These are phyloP conservation scores for Cichorium intybus DNA, from an alignment of 140 eudicot species.

Conservation along the genomic window DNA sequence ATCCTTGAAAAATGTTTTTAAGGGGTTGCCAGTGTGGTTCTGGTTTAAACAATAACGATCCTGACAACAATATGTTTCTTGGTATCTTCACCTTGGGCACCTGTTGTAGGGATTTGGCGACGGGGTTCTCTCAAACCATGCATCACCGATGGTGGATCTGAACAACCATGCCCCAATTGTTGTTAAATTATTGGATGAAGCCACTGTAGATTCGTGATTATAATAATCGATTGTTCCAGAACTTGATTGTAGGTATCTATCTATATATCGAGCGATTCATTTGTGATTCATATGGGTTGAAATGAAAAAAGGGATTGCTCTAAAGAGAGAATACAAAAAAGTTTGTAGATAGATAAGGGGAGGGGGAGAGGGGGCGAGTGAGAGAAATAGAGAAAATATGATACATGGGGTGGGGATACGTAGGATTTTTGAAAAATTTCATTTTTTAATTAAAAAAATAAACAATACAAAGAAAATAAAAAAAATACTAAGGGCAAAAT, in stretches of 20 bases:
- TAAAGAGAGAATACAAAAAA: background rate
- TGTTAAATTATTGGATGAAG: slow-evolving; percentile 46
- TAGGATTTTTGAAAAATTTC: too few species aligned
- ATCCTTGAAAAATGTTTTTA: slow-evolving; percentile 37
- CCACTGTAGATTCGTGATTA: slow-evolving; percentile 27
- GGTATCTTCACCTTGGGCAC: slow-evolving; percentile 59
- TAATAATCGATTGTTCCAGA: background rate
- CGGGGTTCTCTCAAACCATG: slow-evolving; percentile 70
- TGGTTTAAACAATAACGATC: slow-evolving; percentile 48
- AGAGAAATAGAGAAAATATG: slow-evolving; percentile 51
- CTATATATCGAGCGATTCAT: background rate
- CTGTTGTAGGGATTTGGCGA: slow-evolving; percentile 57
- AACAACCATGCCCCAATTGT: slow-evolving; percentile 64
- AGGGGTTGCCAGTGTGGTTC: slow-evolving; percentile 48
- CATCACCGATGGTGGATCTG: slow-evolving; percentile 40
- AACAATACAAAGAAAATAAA: too few species aligned
- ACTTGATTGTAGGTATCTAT: background rate
- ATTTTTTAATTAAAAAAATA: too few species aligned
- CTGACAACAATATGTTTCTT: slow-evolving; percentile 34
- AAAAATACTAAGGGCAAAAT: too few species aligned
- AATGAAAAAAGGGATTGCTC: too few species aligned
- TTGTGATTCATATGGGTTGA: background rate
- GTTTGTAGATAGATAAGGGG: background rate
- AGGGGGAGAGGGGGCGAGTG: background rate
- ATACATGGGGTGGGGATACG: too few species aligned